Evolutionary conservation across 108 stramenopile species (phyloP), one percentile per base, ranked within the genome.

Genomic region (Pseudonitzschia pungens): DNA sequence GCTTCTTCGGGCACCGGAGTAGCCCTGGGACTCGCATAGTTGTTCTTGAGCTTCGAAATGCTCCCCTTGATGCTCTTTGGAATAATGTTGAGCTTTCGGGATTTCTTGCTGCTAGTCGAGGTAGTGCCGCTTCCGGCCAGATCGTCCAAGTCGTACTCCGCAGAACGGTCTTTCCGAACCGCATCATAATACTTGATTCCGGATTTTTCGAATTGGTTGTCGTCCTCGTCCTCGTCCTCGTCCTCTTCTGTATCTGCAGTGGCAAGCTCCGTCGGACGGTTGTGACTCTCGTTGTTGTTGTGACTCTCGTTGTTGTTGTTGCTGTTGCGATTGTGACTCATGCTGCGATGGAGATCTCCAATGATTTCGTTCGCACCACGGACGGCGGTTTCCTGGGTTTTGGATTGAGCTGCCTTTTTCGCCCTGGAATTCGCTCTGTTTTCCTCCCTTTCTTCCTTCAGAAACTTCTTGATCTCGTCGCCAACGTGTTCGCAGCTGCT

Each of bases 151-250:
- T 65, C 57, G 29, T 72, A 36, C 0, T 59, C 81, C 9, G 69
- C 62, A 0, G 59, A 42, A 40, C 32, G 41, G 0, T 84, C 76
- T 63, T 55, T 78, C 2, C 81, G 78, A 10, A 84, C 81, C 9
- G 77, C 83, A 81, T 90, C 87, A 56, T 90, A 90, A 52, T 87
- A 90, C 40, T 77, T 81, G 50, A 82, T 83, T 14, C 89, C 89
- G 62, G 77, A 83, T 20, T 60, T 65, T n/a, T 71, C 55, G 66
- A 90, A 88, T 60, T 42, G 50, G n/a, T 52, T 41, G 24, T 81
- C 70, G 36, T 74, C 75, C n/a, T 55, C 36, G 18, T 68, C 48
- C 44, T 78, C 41, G 16, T 73, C 32, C 14, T 52, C 48, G 65
- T 75, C 24, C 20, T 71, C 59, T 18, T 75, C 44, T 11, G 42